phyloP scores from a whole-genome alignment of 208 protist genomes.

The Crithidia fasciculata region DNA sequence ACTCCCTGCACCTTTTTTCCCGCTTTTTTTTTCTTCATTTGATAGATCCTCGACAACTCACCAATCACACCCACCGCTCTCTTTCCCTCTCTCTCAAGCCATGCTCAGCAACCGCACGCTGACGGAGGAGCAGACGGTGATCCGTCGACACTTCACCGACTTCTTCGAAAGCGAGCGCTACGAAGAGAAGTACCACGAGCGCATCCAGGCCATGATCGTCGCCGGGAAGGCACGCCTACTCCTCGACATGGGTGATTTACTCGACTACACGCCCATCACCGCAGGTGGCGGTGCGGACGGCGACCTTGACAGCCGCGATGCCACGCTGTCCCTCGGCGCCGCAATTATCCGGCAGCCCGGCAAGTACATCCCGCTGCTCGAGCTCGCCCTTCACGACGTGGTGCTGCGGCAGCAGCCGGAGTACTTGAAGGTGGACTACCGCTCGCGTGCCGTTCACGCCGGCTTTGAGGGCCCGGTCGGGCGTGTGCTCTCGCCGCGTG shows the following conservation, averaged over 20 bases:
- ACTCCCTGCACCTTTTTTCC: too few species aligned
- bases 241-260: slow-evolving; percentile 93
- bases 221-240: slow-evolving; percentile 81
- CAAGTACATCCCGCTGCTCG: slow-evolving; percentile 90
- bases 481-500: slow-evolving; percentile 93
- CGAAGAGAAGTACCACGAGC: slow-evolving; percentile 83
- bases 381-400: slow-evolving; percentile 93
- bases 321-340: slow-evolving; percentile 54
- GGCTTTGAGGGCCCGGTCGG: slow-evolving; percentile 96
- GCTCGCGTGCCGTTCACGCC: slow-evolving; percentile 78
- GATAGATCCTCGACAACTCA: neutral
- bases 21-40: neutral
- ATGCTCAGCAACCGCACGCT: slow-evolving; percentile 85
- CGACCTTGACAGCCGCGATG: slow-evolving; percentile 5
- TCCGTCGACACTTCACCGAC: slow-evolving; percentile 88
- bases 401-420: slow-evolving; percentile 77
- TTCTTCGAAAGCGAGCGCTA: slow-evolving; percentile 90
- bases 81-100: neutral
- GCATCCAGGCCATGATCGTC: slow-evolving; percentile 87
- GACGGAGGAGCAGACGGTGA: slow-evolving; percentile 89
- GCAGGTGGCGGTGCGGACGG: slow-evolving; percentile 11
- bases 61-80: neutral
- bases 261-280: slow-evolving; percentile 70
- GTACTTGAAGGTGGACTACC: slow-evolving; percentile 89
- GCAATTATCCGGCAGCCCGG: slow-evolving; percentile 82